Evolutionary conservation across 2,329 filamentous ascomycete genomes (phyloP).

Genomic region (Xylariaceae sp.): DNA sequence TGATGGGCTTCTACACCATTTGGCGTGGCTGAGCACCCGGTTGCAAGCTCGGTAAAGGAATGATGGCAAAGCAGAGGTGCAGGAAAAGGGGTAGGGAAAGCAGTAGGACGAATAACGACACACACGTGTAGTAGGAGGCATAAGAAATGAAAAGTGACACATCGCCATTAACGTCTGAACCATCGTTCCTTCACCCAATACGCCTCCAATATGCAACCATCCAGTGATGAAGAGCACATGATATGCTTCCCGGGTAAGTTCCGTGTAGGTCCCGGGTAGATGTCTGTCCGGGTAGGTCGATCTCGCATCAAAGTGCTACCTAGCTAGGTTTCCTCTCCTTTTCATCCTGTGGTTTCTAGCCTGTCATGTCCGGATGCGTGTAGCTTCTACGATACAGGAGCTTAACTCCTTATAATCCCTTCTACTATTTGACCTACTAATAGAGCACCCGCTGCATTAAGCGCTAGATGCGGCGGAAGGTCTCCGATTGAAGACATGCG

Average conservation of each 20-base stretch:
- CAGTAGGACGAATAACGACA: background rate
- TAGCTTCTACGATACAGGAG: conserved; percentile 8
- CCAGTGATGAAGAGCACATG: background rate
- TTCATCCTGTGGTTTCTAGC: background rate
- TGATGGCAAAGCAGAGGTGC: conserved; percentile 18
- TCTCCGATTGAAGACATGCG: background rate
- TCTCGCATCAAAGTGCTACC: conserved; percentile 4
- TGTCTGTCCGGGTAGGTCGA: too few relatives aligned
- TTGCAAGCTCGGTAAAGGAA: conserved; percentile 10
- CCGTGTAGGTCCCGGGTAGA: background rate
- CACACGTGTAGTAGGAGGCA: background rate
- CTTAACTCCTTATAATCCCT: background rate
- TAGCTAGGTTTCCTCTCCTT: conserved; percentile 6
- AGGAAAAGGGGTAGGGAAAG: background rate
- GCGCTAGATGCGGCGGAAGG: conserved; percentile 15
- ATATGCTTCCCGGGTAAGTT: background rate
- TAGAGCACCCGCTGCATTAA: conserved; percentile 5
- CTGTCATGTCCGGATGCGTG: conserved; percentile 4
- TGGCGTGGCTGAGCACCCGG: background rate
- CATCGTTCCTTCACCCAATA: background rate
- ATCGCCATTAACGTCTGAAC: conserved; percentile 10
- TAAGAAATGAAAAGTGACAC: conserved; percentile 6
- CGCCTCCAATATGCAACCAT: background rate
- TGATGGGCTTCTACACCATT: conserved; percentile 6
- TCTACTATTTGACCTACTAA: too few relatives aligned